A percentile compares a stretch with the other conserved stretches of the same genome.
Conservation (phyloP, 805 yeast genomes). For the Candida ovalis region DNA sequence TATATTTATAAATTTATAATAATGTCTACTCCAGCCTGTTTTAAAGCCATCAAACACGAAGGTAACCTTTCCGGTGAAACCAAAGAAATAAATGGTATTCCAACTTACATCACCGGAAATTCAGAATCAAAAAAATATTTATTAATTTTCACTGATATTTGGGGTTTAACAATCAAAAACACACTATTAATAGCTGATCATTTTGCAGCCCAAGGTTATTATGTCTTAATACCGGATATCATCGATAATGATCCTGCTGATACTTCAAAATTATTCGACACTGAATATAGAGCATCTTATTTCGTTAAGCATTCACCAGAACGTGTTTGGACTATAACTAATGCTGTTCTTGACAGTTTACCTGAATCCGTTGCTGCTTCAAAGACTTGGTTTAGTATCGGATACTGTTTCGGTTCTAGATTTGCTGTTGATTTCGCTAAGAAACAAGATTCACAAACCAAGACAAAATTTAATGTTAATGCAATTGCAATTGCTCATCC, state of each 20-base stretch:
- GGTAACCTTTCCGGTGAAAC: slow-evolving; percentile 41
- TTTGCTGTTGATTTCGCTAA: slow-evolving; percentile 43
- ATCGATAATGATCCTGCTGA: slow-evolving; percentile 52
- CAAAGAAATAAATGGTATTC: slow-evolving; percentile 43
- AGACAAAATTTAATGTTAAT: slow-evolving; percentile 33
- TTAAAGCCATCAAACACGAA: slow-evolving; percentile 12
- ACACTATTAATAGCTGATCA: slow-evolving; percentile 59
- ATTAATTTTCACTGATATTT: slow-evolving; percentile 67
- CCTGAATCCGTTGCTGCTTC: slow-evolving; percentile 41
- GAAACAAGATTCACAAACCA: slow-evolving; percentile 39
- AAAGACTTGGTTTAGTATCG: slow-evolving; percentile 53
- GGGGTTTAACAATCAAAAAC: slow-evolving; percentile 59
- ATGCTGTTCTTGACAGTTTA: slow-evolving; percentile 46
- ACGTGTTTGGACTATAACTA: slow-evolving; percentile 28
- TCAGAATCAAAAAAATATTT: slow-evolving; percentile 43
- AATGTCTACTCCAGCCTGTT: background rate
- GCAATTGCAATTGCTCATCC: slow-evolving; percentile 85
- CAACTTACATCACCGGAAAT: slow-evolving; percentile 47
- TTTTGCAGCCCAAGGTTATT: slow-evolving; percentile 59
- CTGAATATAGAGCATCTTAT: slow-evolving; percentile 42
- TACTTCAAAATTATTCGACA: slow-evolving; percentile 5
- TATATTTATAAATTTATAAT: background rate
- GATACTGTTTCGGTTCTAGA: slow-evolving; percentile 87
- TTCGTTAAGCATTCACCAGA: slow-evolving; percentile 31
- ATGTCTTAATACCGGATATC: slow-evolving; percentile 74